Conservation (phyloP, 1,284 basidiomycete genomes). For the Marasmius tenuissimus region DNA sequence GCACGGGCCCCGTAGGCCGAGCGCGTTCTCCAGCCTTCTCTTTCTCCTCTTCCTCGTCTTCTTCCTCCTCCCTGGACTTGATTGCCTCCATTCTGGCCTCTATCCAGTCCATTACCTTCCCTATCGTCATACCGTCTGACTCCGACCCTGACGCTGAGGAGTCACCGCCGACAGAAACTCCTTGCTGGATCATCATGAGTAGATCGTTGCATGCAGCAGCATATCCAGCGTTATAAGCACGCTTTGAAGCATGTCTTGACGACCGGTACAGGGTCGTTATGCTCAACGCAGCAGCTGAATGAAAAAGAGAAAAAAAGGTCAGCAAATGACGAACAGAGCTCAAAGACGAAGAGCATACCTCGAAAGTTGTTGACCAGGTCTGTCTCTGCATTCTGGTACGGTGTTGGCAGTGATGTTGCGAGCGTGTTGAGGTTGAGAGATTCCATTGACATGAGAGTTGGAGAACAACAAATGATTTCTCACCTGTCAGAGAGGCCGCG, state of each 20-base stretch:
- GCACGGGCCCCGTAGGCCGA: conserved; percentile 8
- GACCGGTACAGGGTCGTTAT: conserved; percentile 82
- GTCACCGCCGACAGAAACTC: conserved; percentile 58
- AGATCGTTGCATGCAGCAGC: conserved; percentile 75
- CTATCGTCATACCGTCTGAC: conserved; percentile 62
- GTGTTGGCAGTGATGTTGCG: conserved; percentile 67
- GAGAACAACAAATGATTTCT: neutral
- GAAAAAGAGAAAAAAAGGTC: conserved; percentile 14
- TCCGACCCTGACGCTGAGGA: conserved; percentile 34
- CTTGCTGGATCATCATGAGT: conserved; percentile 76
- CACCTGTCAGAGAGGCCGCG: neutral
- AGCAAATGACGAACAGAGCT: conserved; percentile 9
- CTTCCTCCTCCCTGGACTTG: conserved; percentile 68
- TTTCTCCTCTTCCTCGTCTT: conserved; percentile 73
- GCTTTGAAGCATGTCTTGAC: conserved; percentile 69
- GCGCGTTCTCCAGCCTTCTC: conserved; percentile 47
- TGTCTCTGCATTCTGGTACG: conserved; percentile 70
- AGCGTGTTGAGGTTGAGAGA: conserved; percentile 76
- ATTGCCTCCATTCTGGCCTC: conserved; percentile 72
- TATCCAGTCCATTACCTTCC: conserved; percentile 77
- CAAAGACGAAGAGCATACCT: conserved; percentile 41
- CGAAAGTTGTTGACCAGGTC: conserved; percentile 79
- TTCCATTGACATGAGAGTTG: conserved; percentile 32
- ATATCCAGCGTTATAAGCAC: conserved; percentile 77
- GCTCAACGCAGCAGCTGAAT: conserved; percentile 70